A percentile compares a stretch with the other conserved stretches of the same genome.
These are phyloP conservation scores for Claviceps cyperi DNA, from an alignment of 2,329 filamentous ascomycete genomes.

Conservation along the genomic window DNA sequence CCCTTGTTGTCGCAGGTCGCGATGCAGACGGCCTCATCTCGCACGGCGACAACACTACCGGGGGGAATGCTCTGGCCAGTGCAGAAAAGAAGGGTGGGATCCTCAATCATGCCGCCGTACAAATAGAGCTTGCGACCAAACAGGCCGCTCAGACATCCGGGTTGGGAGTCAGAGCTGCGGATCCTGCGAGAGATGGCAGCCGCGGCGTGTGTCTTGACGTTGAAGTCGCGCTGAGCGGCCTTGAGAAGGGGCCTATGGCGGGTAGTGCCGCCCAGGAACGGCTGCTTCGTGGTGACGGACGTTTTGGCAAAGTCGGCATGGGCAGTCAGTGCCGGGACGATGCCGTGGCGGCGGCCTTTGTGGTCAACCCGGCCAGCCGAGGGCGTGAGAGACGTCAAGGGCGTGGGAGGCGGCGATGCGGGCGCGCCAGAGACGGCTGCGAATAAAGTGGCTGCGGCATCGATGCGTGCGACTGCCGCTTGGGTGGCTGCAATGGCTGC, in stretches of 20 bases:
- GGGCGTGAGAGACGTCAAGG: constrained; percentile 3
- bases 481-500: constrained; percentile 23
- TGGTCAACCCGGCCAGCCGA: background rate
- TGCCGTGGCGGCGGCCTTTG: background rate
- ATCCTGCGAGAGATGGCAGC: constrained; percentile 26
- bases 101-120: constrained; percentile 26
- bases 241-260: constrained; percentile 24
- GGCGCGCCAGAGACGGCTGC: constrained; percentile 1
- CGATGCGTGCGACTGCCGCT: constrained; percentile 22
- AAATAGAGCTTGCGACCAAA: constrained; percentile 24
- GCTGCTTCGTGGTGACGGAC: constrained; percentile 19
- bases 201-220: constrained; percentile 19
- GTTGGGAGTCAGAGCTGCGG: constrained; percentile 26
- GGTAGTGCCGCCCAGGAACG: constrained; percentile 23
- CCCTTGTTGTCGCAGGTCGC: constrained; percentile 23
- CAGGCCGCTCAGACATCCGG: constrained; percentile 22
- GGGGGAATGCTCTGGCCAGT: constrained; percentile 1
- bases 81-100: constrained; percentile 8
- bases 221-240: constrained; percentile 23
- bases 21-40: constrained; percentile 22
- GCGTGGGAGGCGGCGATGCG: constrained; percentile 3
- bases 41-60: constrained; percentile 20
- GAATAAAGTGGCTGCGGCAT: constrained; percentile 9
- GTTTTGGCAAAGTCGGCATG: constrained; percentile 12
- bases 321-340: constrained; percentile 14